A percentile compares a stretch with the other conserved stretches of the same genome.
Evolutionary conservation across 2,329 filamentous ascomycete genomes (phyloP).

Genomic region (Epichloe sp.): DNA sequence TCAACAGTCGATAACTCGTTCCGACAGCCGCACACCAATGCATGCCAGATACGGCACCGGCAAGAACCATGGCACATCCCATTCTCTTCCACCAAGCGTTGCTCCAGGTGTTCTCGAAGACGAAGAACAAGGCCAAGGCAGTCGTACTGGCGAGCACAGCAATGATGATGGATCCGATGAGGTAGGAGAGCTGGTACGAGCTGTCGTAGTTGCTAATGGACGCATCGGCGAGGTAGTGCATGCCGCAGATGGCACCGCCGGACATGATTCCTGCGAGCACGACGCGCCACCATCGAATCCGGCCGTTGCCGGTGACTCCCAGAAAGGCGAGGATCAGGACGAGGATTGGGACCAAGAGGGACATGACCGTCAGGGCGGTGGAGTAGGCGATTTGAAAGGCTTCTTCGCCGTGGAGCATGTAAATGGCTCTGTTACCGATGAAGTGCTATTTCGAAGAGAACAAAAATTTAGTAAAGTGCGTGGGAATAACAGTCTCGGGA

Average conservation of each 20-base stretch:
- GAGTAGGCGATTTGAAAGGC: constrained; percentile 62
- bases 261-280: constrained; percentile 51
- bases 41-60: constrained; percentile 70
- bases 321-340: constrained; percentile 65
- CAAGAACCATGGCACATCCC: constrained; percentile 52
- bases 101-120: constrained; percentile 61
- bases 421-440: constrained; percentile 66
- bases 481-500: background rate
- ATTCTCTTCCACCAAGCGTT: constrained; percentile 63
- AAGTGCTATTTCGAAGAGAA: constrained; percentile 17
- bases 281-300: constrained; percentile 43
- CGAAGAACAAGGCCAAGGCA: constrained; percentile 64
- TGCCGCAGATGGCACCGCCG: constrained; percentile 64
- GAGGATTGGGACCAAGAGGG: constrained; percentile 63
- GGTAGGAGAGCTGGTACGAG: constrained; percentile 41
- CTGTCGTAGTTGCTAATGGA: constrained; percentile 65
- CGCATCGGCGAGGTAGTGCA: constrained; percentile 75
- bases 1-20: constrained; percentile 48
- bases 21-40: constrained; percentile 68
- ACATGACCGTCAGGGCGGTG: constrained; percentile 55
- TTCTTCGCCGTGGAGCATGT: constrained; percentile 47
- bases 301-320: constrained; percentile 46
- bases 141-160: constrained; percentile 56
- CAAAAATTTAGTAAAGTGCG: background rate
- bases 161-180: constrained; percentile 57